Conservation (phyloP, 805 yeast genomes). For the Candida manassasensis region DNA sequence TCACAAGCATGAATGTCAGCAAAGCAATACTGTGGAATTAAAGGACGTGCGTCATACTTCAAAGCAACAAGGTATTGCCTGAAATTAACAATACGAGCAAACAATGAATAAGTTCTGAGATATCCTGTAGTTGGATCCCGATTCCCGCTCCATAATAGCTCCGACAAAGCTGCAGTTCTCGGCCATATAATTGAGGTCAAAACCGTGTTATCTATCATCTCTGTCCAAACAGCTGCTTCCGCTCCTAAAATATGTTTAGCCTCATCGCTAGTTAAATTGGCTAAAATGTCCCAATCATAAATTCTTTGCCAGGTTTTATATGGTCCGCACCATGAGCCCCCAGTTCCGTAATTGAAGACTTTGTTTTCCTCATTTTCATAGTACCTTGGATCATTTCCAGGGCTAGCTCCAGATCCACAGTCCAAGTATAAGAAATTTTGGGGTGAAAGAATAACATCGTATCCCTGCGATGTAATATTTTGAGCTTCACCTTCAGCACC, state of each 20-base stretch:
- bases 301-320: conserved; percentile 42
- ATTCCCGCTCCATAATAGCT: conserved; percentile 39
- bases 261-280: conserved; percentile 25
- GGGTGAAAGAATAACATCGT: conserved; percentile 36
- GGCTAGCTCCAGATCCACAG: conserved; percentile 38
- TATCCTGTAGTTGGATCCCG: conserved; percentile 22
- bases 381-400: conserved; percentile 31
- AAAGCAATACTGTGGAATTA: conserved; percentile 34
- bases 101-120: conserved; percentile 22
- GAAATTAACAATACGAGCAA: conserved; percentile 34
- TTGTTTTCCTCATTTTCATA: conserved; percentile 17
- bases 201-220: conserved; percentile 29
- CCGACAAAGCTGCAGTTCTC: conserved; percentile 38
- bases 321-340: conserved; percentile 41
- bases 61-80: conserved; percentile 35
- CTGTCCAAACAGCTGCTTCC: conserved; percentile 38
- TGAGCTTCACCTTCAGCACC: conserved; percentile 17
- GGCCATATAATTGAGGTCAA: conserved; percentile 35
- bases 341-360: conserved; percentile 25
- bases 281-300: conserved; percentile 30
- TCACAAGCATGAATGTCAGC: conserved; percentile 38
- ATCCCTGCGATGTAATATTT: conserved; percentile 27
- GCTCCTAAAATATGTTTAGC: conserved; percentile 31
- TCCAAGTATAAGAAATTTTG: conserved; percentile 32
- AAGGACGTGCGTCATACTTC: conserved; percentile 29